Percentiles rank a stretch among this genome's conserved stretches.
phyloP scores from a whole-genome alignment of 2,329 filamentous ascomycete genomes.

The Neophaeococcomyces aloes region DNA sequence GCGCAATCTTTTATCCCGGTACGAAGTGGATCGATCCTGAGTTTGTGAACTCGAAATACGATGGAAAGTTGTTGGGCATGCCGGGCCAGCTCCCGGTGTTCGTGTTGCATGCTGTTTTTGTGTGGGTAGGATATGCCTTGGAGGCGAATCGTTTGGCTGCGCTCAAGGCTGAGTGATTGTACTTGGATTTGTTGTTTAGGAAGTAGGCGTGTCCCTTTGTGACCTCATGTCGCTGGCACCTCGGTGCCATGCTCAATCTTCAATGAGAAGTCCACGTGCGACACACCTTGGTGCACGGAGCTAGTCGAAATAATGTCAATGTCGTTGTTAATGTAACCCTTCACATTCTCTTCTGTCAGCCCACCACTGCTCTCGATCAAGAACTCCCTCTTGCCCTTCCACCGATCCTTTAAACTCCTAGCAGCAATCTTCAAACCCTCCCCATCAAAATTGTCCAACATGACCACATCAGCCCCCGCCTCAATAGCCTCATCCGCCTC shows the following conservation, averaged over 20 bases:
- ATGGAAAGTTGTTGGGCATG: conserved; percentile 21
- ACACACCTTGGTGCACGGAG: conserved; percentile 89
- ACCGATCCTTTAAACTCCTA: conserved; percentile 64
- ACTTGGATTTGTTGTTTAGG: not conserved
- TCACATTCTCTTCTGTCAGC: conserved; percentile 73
- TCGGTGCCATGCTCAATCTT: conserved; percentile 66
- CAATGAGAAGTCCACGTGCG: conserved; percentile 89
- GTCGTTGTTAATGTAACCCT: conserved; percentile 69
- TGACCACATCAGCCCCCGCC: conserved; percentile 88
- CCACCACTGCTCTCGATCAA: conserved; percentile 90
- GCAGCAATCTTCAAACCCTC: conserved; percentile 68
- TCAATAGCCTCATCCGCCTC: conserved; percentile 86
- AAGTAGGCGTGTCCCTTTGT: not conserved
- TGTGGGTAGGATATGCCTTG: conserved; percentile 20
- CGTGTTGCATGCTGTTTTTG: conserved; percentile 7
- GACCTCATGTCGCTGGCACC: conserved; percentile 3
- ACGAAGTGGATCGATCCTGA: conserved; percentile 37
- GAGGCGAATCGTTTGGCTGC: conserved; percentile 13
- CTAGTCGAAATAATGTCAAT: conserved; percentile 95
- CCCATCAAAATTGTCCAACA: conserved; percentile 90
- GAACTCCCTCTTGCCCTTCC: conserved; percentile 58
- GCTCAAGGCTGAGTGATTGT: conserved; percentile 3
- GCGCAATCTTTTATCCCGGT: conserved; percentile 39
- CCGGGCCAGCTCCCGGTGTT: conserved; percentile 27
- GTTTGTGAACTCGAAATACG: conserved; percentile 24